Evolutionary conservation across 2,329 filamentous ascomycete species (phyloP), one percentile per base, ranked within the genome.

Genomic region (Macrophomina pseudophaseolina): DNA sequence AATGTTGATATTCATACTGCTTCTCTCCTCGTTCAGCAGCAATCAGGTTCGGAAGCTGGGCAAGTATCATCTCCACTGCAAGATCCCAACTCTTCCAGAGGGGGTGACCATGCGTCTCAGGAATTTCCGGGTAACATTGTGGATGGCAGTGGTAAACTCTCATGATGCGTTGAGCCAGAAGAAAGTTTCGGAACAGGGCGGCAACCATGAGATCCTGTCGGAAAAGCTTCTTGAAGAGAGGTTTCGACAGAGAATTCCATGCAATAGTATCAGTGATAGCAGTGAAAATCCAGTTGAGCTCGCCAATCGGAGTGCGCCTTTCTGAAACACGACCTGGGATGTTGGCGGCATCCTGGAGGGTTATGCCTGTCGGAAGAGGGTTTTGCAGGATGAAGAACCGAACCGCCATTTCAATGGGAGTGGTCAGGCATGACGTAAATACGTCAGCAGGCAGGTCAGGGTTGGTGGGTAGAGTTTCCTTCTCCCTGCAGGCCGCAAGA

Each of bases 211-310:
- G 85, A 77, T 99, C 95, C 78, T 99, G 95, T 49, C 95, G 85
- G 79, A 99, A 99, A 68, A 98, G 92, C 78, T 97, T 97, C 79
- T 97, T 94, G 80, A 99, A 99, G 11, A 97, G 82, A 23, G 93
- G 88, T 53, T 94, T 90, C 3, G 94, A 92, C 4, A 99, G 82
- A 5, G 93, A 96, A 38, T 97, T 98, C 95, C 95, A 99, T 0
- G 95, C 95, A 73, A 99, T 99, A 1, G 94, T 98, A 76, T 99
- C 95, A 0, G 95, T 99, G 70, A 99, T 98, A 65, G 95, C 95
- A 0, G 95, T 99, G 75, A 99, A 98, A 42, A 99, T 99, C 95
- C 95, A 99, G 75, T 99, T 99, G 14, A 99, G 84, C 80, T 99
- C 95, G 69, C 95, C 95, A 40, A 99, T 85, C 8, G 95, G 95